phyloP scores from a whole-genome alignment of 345 rosid genomes.

The Eucalyptus albens region DNA sequence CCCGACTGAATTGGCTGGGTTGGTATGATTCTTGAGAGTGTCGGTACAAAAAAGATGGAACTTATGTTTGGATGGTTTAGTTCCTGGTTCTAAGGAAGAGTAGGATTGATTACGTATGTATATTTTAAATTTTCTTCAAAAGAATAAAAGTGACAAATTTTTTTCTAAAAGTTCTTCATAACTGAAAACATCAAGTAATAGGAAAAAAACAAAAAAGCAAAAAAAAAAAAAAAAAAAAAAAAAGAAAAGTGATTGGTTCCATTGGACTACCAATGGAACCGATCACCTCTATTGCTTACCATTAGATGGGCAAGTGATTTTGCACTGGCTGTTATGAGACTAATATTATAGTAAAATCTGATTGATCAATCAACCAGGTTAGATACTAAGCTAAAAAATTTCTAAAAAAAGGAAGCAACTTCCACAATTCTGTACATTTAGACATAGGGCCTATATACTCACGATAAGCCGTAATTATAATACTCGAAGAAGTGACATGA shows the following conservation, averaged over 20 bases:
- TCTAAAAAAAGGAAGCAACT: background rate
- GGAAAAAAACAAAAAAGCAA: too few species aligned
- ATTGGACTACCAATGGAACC: too few species aligned
- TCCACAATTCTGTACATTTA: background rate
- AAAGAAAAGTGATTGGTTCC: too few species aligned
- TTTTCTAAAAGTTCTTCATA: too few species aligned
- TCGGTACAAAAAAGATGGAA: too few species aligned
- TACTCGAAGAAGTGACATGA: background rate
- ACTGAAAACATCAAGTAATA: too few species aligned
- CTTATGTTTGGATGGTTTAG: too few species aligned
- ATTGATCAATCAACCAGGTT: background rate
- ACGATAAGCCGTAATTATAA: background rate
- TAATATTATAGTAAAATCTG: background rate
- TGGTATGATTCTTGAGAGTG: rapidly evolving
- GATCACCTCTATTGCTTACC: too few species aligned
- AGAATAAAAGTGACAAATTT: too few species aligned
- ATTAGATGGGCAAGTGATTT: background rate
- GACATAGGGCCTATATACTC: background rate
- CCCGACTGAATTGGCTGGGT: rapidly evolving
- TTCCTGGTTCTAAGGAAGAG: rapidly evolving
- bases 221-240: too few species aligned
- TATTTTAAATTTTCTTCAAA: too few species aligned
- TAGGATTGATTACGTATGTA: rapidly evolving
- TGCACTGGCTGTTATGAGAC: background rate
- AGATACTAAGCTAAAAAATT: background rate